These are phyloP conservation scores for Kuraishia piskuri DNA, from an alignment of 805 yeast species.

Conservation along the genomic window DNA sequence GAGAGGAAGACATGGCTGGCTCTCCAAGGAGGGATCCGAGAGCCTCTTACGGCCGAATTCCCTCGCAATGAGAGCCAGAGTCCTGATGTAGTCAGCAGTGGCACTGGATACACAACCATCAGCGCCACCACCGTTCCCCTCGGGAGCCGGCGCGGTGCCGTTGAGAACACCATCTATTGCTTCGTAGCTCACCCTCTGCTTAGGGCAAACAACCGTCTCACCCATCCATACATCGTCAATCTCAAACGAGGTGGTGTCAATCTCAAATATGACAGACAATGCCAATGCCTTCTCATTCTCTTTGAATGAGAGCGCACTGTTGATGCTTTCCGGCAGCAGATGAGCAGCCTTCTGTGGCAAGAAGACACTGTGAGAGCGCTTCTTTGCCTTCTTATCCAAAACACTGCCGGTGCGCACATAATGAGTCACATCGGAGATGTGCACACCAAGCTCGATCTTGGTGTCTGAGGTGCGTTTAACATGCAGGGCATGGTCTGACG, in stretches of 20 bases:
- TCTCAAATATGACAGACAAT: slow-evolving; percentile 69
- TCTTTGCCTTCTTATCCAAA: slow-evolving; percentile 82
- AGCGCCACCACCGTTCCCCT: slow-evolving; percentile 12
- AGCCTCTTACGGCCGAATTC: slow-evolving; percentile 66
- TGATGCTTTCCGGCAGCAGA: slow-evolving; percentile 60
- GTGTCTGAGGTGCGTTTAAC: slow-evolving; percentile 54
- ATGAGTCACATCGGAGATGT: slow-evolving; percentile 71
- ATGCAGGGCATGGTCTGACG: slow-evolving; percentile 75
- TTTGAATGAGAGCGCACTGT: slow-evolving; percentile 50
- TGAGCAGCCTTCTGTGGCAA: slow-evolving; percentile 69
- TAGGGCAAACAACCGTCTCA: slow-evolving; percentile 62
- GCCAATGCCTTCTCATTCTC: slow-evolving; percentile 56
- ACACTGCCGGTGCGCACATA: slow-evolving; percentile 65
- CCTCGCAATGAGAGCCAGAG: slow-evolving; percentile 54
- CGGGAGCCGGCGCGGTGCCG: slow-evolving; percentile 3
- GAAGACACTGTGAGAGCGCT: slow-evolving; percentile 82
- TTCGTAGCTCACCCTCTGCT: slow-evolving; percentile 42
- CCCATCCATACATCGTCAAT: slow-evolving; percentile 73
- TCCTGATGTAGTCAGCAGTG: slow-evolving; percentile 56
- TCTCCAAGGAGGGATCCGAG: slow-evolving; percentile 37
- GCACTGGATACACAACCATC: slow-evolving; percentile 32
- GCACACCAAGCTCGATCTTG: slow-evolving; percentile 76
- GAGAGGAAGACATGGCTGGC: slow-evolving; percentile 48
- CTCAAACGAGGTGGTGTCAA: slow-evolving; percentile 64
- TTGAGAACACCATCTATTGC: slow-evolving; percentile 44